These are phyloP conservation scores for Gossypium laxum DNA, from an alignment of 441 rosid genomes.

Conservation along the genomic window DNA sequence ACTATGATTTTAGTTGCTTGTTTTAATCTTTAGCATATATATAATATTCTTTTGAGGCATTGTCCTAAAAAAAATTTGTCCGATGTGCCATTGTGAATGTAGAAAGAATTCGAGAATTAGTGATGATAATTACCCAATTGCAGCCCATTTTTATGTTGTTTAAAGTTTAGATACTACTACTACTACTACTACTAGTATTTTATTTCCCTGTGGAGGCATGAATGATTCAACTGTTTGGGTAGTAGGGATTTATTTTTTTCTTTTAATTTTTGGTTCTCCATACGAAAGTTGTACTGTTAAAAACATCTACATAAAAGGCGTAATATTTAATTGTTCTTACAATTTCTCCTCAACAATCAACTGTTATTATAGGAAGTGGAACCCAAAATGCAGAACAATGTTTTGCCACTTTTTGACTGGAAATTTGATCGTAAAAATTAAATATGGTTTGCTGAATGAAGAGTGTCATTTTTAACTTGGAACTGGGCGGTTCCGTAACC, in stretches of 20 bases:
- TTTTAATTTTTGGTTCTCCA: too few relatives aligned
- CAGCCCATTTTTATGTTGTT: slow-evolving; percentile 1
- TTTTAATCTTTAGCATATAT: slow-evolving; percentile 21
- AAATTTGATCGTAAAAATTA: too few relatives aligned
- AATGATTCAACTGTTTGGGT: slow-evolving; percentile 9
- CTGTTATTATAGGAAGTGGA: too few relatives aligned
- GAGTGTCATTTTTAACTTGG: too few relatives aligned
- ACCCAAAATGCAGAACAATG: too few relatives aligned
- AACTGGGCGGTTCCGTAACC: too few relatives aligned
- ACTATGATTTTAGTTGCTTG: slow-evolving; percentile 11
- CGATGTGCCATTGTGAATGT: slow-evolving; percentile 17
- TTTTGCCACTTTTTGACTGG: too few relatives aligned
- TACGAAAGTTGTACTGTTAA: too few relatives aligned
- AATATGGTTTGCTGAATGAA: too few relatives aligned
- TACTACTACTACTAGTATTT: background rate
- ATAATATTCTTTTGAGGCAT: slow-evolving; percentile 15
- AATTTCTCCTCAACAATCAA: too few relatives aligned
- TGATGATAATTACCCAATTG: slow-evolving; percentile 2
- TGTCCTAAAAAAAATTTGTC: background rate
- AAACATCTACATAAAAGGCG: too few relatives aligned
- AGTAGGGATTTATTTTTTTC: background rate
- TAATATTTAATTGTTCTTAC: too few relatives aligned
- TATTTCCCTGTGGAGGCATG: background rate
- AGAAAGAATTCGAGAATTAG: slow-evolving; percentile 10
- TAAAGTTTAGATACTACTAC: background rate